phyloP scores from a whole-genome alignment of 1,139 yeast genomes.

The Blastobotrys aristatus region DNA sequence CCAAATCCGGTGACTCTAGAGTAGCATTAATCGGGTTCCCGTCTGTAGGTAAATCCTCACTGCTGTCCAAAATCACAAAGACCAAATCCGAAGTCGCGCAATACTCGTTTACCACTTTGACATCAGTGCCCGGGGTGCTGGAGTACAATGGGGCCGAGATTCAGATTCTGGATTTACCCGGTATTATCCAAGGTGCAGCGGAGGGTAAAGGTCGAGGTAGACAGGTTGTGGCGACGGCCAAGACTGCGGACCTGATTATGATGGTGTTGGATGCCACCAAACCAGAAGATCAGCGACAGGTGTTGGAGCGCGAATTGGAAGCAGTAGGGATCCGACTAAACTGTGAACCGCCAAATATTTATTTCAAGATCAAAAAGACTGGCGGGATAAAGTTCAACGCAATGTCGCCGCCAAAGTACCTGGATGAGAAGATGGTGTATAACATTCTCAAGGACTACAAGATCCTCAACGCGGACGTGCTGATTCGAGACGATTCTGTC shows the following conservation, averaged over 20 bases:
- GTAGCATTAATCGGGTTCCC: slow-evolving; percentile 96
- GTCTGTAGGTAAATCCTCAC: slow-evolving; percentile 93
- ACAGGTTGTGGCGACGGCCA: slow-evolving; percentile 93
- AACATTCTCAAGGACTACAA: slow-evolving; percentile 80
- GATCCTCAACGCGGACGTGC: slow-evolving; percentile 88
- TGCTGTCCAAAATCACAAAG: slow-evolving; percentile 77
- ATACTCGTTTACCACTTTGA: slow-evolving; percentile 91
- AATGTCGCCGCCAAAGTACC: slow-evolving; percentile 72
- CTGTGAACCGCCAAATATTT: slow-evolving; percentile 73
- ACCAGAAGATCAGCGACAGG: slow-evolving; percentile 79
- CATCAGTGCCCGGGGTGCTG: slow-evolving; percentile 93
- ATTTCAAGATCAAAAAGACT: slow-evolving; percentile 71
- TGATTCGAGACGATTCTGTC: slow-evolving; percentile 81
- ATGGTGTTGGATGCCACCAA: slow-evolving; percentile 97
- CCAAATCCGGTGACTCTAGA: slow-evolving; percentile 94
- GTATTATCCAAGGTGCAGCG: slow-evolving; percentile 93
- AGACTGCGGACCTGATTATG: slow-evolving; percentile 86
- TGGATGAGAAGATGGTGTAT: slow-evolving; percentile 75
- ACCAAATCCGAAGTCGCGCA: slow-evolving; percentile 94
- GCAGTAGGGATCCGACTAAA: slow-evolving; percentile 91
- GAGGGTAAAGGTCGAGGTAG: slow-evolving; percentile 98
- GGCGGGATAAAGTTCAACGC: slow-evolving; percentile 89
- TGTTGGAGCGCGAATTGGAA: slow-evolving; percentile 84
- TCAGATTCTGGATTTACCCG: slow-evolving; percentile 94
- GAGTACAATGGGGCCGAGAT: slow-evolving; percentile 96